Percentiles rank a stretch among this genome's conserved stretches.
phyloP scores from a whole-genome alignment of 2,329 filamentous ascomycete species.

The Colletotrichum gloeosporioides region DNA sequence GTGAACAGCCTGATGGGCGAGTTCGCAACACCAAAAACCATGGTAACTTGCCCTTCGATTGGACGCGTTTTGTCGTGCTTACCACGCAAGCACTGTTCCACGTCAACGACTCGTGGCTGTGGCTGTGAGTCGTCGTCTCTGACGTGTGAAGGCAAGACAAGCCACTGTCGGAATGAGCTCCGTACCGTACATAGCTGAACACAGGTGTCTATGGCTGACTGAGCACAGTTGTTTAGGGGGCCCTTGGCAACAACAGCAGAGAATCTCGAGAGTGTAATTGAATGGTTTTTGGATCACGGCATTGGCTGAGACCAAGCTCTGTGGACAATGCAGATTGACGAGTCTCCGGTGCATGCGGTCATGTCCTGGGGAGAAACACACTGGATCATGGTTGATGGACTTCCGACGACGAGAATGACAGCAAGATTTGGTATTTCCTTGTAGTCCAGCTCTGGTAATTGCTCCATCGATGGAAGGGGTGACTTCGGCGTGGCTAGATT shows the following conservation, averaged over 20 bases:
- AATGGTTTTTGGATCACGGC: neutral
- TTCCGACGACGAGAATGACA: neutral
- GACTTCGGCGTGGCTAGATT: neutral
- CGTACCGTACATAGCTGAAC: neutral
- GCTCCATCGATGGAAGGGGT: neutral
- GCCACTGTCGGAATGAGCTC: neutral
- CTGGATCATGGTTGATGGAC: neutral
- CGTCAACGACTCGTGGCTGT: neutral
- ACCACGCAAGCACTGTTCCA: neutral
- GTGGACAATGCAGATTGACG: neutral
- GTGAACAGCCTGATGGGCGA: neutral
- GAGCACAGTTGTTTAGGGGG: neutral
- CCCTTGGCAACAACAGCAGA: neutral
- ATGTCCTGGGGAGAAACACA: neutral
- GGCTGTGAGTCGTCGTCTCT: neutral
- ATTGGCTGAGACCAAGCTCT: neutral
- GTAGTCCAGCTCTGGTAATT: neutral
- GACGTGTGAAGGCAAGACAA: neutral
- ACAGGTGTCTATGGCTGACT: neutral
- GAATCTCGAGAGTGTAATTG: neutral
- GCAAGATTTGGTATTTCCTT: neutral
- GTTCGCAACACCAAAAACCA: neutral
- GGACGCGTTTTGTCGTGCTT: slow-evolving; percentile 7
- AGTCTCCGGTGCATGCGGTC: neutral
- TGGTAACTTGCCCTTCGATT: neutral